Evolutionary conservation across 345 rosid species (phyloP).

Genomic region (Anastatica hierochuntica): DNA sequence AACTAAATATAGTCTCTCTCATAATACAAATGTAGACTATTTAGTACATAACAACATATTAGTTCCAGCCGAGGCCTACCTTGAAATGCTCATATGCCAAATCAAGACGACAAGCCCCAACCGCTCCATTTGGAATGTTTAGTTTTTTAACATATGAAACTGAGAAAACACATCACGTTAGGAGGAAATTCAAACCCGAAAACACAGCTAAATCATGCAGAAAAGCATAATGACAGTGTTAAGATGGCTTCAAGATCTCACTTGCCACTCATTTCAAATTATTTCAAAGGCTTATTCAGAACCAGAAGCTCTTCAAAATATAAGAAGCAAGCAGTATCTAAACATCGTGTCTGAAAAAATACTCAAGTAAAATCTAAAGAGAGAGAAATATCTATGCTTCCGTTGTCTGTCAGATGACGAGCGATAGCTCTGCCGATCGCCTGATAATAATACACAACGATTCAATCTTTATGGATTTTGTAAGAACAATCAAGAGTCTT

Average conservation of each 20-base stretch:
- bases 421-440: conserved; percentile 91
- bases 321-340: not conserved
- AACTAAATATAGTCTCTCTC: not conserved
- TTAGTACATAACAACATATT: not conserved
- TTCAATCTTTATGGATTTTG: too few species aligned
- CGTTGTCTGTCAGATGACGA: conserved; percentile 89
- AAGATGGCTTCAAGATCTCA: not conserved
- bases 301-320: not conserved
- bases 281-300: not conserved
- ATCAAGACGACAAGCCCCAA: conserved; percentile 96
- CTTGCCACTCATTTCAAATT: not conserved
- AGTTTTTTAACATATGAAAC: conserved; percentile 78
- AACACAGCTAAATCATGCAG: not conserved
- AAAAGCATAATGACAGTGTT: too few species aligned
- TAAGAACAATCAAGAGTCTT: too few species aligned
- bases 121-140: conserved; percentile 91
- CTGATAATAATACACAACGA: conserved; percentile 26
- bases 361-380: conserved; percentile 77
- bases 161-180: conserved; percentile 26
- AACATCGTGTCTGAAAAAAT: not conserved
- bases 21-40: not conserved
- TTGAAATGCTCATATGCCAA: conserved; percentile 97
- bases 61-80: conserved; percentile 36
- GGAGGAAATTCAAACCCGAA: not conserved
- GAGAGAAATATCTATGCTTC: conserved; percentile 85